Evolutionary conservation across 2,329 filamentous ascomycete genomes (phyloP).

Genomic region (Aspergillus texensis): DNA sequence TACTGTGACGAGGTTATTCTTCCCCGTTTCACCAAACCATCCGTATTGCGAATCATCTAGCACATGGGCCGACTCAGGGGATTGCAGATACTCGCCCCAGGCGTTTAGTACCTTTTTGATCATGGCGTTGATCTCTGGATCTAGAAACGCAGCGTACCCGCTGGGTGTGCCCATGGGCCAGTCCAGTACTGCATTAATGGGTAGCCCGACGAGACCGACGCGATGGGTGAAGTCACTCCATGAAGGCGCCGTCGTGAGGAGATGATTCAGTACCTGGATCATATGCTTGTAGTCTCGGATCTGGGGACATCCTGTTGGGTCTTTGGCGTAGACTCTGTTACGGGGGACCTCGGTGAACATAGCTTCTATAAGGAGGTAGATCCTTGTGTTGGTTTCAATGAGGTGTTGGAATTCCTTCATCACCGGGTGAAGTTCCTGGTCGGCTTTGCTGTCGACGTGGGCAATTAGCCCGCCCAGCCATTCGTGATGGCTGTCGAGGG

Average conservation of each 20-base stretch:
- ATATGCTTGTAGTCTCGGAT: slow-evolving; percentile 69
- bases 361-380: slow-evolving; percentile 67
- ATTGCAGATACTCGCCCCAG: slow-evolving; percentile 58
- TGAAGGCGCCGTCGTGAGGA: slow-evolving; percentile 33
- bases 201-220: slow-evolving; percentile 55
- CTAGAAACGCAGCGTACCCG: slow-evolving; percentile 58
- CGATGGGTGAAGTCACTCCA: slow-evolving; percentile 35
- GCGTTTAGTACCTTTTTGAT: slow-evolving; percentile 55
- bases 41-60: slow-evolving; percentile 47
- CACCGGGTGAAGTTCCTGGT: slow-evolving; percentile 59
- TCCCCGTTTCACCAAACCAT: slow-evolving; percentile 59
- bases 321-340: slow-evolving; percentile 61
- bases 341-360: slow-evolving; percentile 71
- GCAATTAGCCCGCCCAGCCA: slow-evolving; percentile 63
- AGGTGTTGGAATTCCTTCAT: slow-evolving; percentile 66
- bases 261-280: slow-evolving; percentile 66
- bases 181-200: slow-evolving; percentile 60
- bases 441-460: slow-evolving; percentile 54
- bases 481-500: slow-evolving; percentile 63
- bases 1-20: slow-evolving; percentile 37
- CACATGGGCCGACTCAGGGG: slow-evolving; percentile 58
- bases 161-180: slow-evolving; percentile 61
- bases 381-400: slow-evolving; percentile 64
- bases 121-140: slow-evolving; percentile 54
- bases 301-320: slow-evolving; percentile 64